Evolutionary conservation across 306 rosid genomes (phyloP).

Genomic region (Adenanthera pavonina): DNA sequence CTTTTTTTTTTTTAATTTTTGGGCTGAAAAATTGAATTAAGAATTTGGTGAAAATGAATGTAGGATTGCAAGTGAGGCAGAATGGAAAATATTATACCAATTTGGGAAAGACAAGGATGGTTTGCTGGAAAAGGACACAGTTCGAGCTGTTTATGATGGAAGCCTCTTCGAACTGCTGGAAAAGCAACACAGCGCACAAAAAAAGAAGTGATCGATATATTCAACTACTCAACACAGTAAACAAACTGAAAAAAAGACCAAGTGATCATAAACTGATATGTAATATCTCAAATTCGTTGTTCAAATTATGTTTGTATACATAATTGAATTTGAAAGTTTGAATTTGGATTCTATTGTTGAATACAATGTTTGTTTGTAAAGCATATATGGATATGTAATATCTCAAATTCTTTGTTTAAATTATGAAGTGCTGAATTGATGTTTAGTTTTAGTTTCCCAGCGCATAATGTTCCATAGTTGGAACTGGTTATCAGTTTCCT

Average conservation of each 20-base stretch:
- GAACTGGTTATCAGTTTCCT: no score
- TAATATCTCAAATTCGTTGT: background rate
- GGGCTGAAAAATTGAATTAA: no score
- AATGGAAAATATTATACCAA: slow-evolving; percentile 69
- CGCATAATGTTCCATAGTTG: no score
- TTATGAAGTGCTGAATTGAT: no score
- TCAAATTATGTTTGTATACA: background rate
- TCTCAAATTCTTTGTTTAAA: no score
- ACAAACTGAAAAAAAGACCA: no score
- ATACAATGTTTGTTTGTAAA: background rate
- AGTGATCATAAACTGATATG: background rate
- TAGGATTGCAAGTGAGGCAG: slow-evolving; percentile 60
- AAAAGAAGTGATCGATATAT: slow-evolving; percentile 41
- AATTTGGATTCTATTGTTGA: background rate
- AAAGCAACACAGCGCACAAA: slow-evolving; percentile 40
- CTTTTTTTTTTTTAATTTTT: no score
- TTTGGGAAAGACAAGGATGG: slow-evolving; percentile 82
- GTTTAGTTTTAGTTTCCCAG: no score
- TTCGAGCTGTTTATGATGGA: slow-evolving; percentile 79
- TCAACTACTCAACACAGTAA: no score
- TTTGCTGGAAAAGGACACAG: slow-evolving; percentile 65
- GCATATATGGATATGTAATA: background rate
- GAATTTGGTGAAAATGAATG: background rate
- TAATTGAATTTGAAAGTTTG: background rate
- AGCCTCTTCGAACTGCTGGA: slow-evolving; percentile 70